Base-by-base conservation (phyloP, 805 yeast species). In the Jamesozyma jinghongensis region DNA sequence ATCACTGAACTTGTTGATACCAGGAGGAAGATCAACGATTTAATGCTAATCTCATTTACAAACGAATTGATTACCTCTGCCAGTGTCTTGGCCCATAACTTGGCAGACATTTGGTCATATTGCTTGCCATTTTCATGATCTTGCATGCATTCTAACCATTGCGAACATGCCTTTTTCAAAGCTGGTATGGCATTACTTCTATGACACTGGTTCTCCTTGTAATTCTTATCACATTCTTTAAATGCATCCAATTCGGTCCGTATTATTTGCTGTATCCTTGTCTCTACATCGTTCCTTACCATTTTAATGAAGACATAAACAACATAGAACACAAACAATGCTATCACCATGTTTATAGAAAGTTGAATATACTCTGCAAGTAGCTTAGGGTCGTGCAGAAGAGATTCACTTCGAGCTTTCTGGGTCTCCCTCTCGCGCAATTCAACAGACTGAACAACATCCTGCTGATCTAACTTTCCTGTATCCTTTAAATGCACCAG, bases 61-160 rank as follows among this genome's bases (percentile, higher is more conserved):
- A 85, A 85, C 1, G 87, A 77, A 60, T 86, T 83, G 34, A 86
- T 66, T 6, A 85, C 82, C 46, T 82, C 90, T 1, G 94, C 94
- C 50, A 85, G 70, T 0, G 90, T 80, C 55, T 81, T 87, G 0
- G 94, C 94, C 36, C 87, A 78, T 41, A 86, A 71, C 45, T 70
- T 71, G 1, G 90, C 83, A 37, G 77, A 71, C 3, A 85, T 88
- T 11, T 79, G 70, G 1, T 34, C 14, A 11, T 14, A 19, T 7
- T 22, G 10, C 60, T 61, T 3, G 73, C 71, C 8, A 94, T 88
- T 14, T 25, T 30, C 12, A 25, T 40, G 34, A 33, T 40, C 27
- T 12, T 47, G 42, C 87, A 85, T 85, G 59, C 98, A 92, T 42
- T 71, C 72, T 45, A 75, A 81, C 92, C 94, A 85, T 28, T 68